phyloP scores from a whole-genome alignment of 1,284 basidiomycete species.

The Sanghuangporus sanghuang region DNA sequence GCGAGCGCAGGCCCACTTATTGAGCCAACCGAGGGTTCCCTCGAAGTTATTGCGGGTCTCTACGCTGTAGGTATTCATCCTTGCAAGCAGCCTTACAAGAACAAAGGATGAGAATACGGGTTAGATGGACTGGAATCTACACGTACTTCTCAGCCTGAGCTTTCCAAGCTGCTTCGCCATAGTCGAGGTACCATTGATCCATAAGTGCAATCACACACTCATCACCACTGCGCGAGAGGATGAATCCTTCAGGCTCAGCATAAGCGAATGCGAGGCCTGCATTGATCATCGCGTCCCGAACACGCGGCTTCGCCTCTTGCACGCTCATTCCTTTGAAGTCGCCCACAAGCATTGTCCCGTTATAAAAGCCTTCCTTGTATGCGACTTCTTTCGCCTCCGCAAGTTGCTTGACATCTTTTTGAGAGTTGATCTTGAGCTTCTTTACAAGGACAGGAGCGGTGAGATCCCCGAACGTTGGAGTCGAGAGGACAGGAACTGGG shows the following conservation, averaged over 20 bases:
- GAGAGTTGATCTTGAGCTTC: constrained; percentile 92
- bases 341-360: constrained; percentile 86
- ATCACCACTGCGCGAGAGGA: constrained; percentile 87
- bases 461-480: constrained; percentile 89
- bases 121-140: constrained; percentile 16
- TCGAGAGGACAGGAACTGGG: constrained; percentile 84
- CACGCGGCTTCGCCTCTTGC: constrained; percentile 88
- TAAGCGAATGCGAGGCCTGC: constrained; percentile 82
- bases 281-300: constrained; percentile 81
- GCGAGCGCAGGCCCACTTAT: constrained; percentile 98
- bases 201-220: constrained; percentile 98
- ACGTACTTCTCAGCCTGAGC: constrained; percentile 76
- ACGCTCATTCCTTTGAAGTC: constrained; percentile 86
- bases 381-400: constrained; percentile 96
- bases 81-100: constrained; percentile 59
- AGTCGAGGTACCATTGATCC: constrained; percentile 99
- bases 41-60: constrained; percentile 94
- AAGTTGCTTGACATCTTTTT: constrained; percentile 90
- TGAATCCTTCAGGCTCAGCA: constrained; percentile 92
- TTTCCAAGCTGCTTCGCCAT: constrained; percentile 90
- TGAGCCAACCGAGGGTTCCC: constrained; percentile 90
- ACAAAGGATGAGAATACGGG: constrained; percentile 10
- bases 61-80: constrained; percentile 86
- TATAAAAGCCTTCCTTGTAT: constrained; percentile 98
- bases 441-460: constrained; percentile 86